phyloP scores from a whole-genome alignment of 371 early-diverging fungal species.

The Lichtheimia corymbifera region DNA sequence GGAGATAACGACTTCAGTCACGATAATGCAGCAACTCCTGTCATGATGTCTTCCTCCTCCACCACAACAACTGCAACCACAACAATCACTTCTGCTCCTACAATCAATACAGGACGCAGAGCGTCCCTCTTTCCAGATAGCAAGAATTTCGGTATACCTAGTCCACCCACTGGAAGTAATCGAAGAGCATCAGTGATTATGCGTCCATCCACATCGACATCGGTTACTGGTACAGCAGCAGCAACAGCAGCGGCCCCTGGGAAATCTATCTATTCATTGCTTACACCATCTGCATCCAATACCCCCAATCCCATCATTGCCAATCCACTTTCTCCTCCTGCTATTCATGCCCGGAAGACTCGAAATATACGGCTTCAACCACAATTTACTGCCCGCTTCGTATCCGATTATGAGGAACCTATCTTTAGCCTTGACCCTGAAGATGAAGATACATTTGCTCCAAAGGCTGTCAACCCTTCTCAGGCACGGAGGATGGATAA shows the following conservation, averaged over 20 bases:
- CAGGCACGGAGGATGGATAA: constrained; percentile 38
- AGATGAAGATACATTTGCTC: constrained; percentile 50
- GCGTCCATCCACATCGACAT: constrained; percentile 18
- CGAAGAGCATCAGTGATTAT: constrained; percentile 2
- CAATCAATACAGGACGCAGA: too few species aligned
- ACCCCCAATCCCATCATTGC: constrained; percentile 6
- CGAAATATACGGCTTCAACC: constrained; percentile 55
- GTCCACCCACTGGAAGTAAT: too few species aligned
- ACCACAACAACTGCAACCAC: constrained; percentile 2
- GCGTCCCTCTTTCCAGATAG: too few species aligned
- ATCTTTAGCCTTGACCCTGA: constrained; percentile 42
- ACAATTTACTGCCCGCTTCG: constrained; percentile 60
- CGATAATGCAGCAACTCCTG: constrained; percentile 4
- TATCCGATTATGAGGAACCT: constrained; percentile 46
- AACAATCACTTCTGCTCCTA: background rate
- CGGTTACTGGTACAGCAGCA: constrained; percentile 17
- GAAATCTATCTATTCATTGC: background rate
- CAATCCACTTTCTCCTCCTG: constrained; percentile 41
- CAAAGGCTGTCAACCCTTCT: constrained; percentile 39
- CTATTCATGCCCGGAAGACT: constrained; percentile 44
- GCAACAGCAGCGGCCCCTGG: constrained; percentile 14
- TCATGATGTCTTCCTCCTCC: constrained; percentile 5
- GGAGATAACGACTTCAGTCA: constrained; percentile 18
- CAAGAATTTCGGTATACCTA: too few species aligned
- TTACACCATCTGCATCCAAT: too few species aligned